Percentiles rank a stretch among this genome's conserved stretches.
These are phyloP conservation scores for Hygrophila difformis DNA, from an alignment of 257 asterid species.

Conservation along the genomic window DNA sequence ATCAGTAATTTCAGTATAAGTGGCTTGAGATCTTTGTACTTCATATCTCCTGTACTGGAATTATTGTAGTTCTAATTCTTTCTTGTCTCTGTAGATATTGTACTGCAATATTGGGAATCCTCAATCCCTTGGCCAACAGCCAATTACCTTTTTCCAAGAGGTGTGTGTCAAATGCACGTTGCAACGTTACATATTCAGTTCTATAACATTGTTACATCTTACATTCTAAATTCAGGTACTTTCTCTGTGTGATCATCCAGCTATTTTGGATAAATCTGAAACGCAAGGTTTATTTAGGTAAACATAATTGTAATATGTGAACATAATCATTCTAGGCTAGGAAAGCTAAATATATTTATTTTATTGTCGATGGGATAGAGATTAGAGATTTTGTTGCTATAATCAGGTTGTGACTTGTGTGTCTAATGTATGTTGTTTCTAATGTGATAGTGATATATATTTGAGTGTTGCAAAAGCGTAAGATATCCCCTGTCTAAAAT, in stretches of 20 bases:
- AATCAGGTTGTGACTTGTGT: too few relatives aligned
- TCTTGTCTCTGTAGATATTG: slow-evolving; percentile 45
- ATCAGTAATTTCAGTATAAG: too few relatives aligned
- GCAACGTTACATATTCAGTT: background rate
- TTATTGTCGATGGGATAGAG: too few relatives aligned
- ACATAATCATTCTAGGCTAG: too few relatives aligned
- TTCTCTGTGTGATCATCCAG: slow-evolving; percentile 86
- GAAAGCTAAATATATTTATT: too few relatives aligned
- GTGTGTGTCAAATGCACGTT: slow-evolving; percentile 28
- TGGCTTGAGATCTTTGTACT: background rate
- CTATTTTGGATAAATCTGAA: slow-evolving; percentile 84
- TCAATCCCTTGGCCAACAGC: slow-evolving; percentile 92
- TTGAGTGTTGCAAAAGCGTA: too few relatives aligned
- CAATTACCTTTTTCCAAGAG: slow-evolving; percentile 97
- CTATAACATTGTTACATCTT: slow-evolving; percentile 11
- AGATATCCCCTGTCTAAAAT: too few relatives aligned
- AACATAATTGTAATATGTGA: too few relatives aligned
- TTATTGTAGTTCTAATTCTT: background rate
- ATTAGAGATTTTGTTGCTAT: too few relatives aligned
- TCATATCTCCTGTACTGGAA: background rate
- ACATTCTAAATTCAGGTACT: slow-evolving; percentile 59
- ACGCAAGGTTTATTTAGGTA: slow-evolving; percentile 92
- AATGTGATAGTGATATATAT: too few relatives aligned
- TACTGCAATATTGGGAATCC: slow-evolving; percentile 97
- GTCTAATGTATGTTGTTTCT: too few relatives aligned